phyloP scores from a whole-genome alignment of 805 yeast species.

The Kluyveromyces dobzhanskii region DNA sequence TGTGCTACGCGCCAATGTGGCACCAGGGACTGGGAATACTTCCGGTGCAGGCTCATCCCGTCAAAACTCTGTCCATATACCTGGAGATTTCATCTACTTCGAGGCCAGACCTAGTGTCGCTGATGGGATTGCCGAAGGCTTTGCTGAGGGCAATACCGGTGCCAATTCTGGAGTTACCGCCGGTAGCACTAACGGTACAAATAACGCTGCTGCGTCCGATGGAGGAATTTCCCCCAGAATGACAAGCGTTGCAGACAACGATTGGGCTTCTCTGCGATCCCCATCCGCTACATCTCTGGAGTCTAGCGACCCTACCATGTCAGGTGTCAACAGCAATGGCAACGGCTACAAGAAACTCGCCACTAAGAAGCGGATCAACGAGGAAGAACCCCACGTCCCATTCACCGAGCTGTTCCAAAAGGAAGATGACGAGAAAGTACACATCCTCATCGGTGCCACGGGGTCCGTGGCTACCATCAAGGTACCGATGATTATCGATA shows the following conservation, averaged over 20 bases:
- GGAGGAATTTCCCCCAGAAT: neutral
- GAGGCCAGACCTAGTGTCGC: conserved; percentile 8
- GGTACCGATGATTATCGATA: conserved; percentile 81
- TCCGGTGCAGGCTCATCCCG: conserved; percentile 13
- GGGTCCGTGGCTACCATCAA: conserved; percentile 97
- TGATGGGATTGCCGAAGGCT: neutral
- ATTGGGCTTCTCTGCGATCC: too few species aligned
- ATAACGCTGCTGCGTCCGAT: neutral
- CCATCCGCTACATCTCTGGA: too few species aligned
- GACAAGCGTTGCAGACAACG: neutral
- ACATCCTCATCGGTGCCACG: conserved; percentile 84
- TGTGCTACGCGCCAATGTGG: too few species aligned
- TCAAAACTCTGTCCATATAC: conserved; percentile 28
- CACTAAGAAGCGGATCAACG: conserved; percentile 34
- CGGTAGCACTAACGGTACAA: neutral
- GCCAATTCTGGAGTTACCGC: neutral
- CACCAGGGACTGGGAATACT: neutral
- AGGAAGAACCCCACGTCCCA: conserved; percentile 50
- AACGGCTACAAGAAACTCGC: conserved; percentile 40
- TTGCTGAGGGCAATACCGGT: neutral
- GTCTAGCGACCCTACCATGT: too few species aligned
- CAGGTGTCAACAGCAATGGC: conserved; percentile 25
- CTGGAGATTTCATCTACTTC: conserved; percentile 28
- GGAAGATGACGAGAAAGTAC: conserved; percentile 77
- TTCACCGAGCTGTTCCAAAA: conserved; percentile 64